Conservation (phyloP, 495 filamentous ascomycete species). For the Trichodelitschia bisporula region DNA sequence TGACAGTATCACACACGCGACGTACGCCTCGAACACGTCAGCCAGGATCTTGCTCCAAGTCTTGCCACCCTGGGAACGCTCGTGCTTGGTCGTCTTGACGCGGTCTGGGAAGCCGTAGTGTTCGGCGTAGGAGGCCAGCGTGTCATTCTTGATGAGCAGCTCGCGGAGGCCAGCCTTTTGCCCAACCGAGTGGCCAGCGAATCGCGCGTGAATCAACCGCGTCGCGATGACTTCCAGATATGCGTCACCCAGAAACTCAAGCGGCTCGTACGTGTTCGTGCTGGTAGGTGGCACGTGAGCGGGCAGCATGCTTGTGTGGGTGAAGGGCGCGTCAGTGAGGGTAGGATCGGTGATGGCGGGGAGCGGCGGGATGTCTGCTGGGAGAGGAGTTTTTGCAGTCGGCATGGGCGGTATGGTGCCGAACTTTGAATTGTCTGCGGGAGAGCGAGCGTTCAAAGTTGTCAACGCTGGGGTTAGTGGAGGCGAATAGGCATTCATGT, state of each 20-base stretch:
- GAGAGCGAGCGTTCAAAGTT: too few species aligned
- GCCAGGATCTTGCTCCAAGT: conserved; percentile 41
- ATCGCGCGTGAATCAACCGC: conserved; percentile 7
- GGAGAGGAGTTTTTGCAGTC: too few species aligned
- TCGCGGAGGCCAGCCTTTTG: conserved; percentile 12
- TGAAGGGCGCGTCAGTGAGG: conserved; percentile 39
- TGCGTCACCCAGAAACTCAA: conserved; percentile 20
- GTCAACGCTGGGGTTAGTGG: too few species aligned
- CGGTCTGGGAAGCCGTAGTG: conserved; percentile 41
- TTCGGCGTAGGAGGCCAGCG: conserved; percentile 35
- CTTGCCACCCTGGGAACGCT: conserved; percentile 22
- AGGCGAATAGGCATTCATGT: too few species aligned
- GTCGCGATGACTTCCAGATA: conserved; percentile 15
- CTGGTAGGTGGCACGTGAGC: too few species aligned
- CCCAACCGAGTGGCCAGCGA: conserved; percentile 9
- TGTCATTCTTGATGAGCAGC: conserved; percentile 43
- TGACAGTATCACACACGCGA: conserved; percentile 20
- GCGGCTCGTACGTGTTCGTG: conserved; percentile 8
- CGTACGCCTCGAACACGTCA: conserved; percentile 76
- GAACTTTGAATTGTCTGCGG: too few species aligned
- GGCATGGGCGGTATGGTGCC: too few species aligned
- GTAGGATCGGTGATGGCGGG: conserved; percentile 30
- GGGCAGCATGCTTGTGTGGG: conserved; percentile 19
- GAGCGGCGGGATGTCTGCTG: conserved; percentile 24
- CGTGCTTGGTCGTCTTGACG: conserved; percentile 25